Evolutionary conservation across 305 asterid genomes (phyloP), one percentile per base, ranked within the genome.

Genomic region (Solanum chacoense): DNA sequence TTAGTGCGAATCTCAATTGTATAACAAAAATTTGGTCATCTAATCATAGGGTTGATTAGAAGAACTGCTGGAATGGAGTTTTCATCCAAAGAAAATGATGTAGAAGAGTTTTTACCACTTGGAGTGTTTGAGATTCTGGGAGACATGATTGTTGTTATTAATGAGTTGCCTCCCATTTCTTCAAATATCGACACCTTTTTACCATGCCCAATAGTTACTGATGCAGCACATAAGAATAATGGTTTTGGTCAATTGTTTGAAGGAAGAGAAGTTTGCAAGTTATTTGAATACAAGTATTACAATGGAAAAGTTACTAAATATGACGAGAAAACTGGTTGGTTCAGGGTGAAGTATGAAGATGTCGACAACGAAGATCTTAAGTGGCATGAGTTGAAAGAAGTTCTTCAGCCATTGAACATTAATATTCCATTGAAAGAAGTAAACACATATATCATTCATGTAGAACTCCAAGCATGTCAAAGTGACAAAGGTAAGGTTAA

Each of bases 311-410:
- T 94, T 65, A 88, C 42, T 6, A 88, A 87, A 88, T 95, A 90
- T 75, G 96, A 94, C 63, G 59, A 76, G 90, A 94, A 93, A 84
- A 87, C 50, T 88, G 92, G 92, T 12, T 94, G 98, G 98, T 95
- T 94, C 88, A 90, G 89, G 87, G 96, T 95, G 26, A 91, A 79
- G 11, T 94, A 95, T 55, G 95, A 94, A 80, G 98, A 95, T 87
- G 96, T 96, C 5, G 98, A 95, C n/a, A 88, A 85, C 84, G 95
- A 95, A 93, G 96, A 95, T 86, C 94, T 95, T 65, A 94, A 94
- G 14, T 93, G 96, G 95, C 79, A 36, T 55, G 96, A 95, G 87
- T 85, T 94, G 90, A 89, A 90, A 90, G 80, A 91, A 85, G 35
- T 95, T 86, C 91, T 95, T 37, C 90, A 29, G 77, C 98, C 96